These are phyloP conservation scores for Cladobotryum protrusum DNA, from an alignment of 2,329 filamentous ascomycete genomes.

Conservation along the genomic window DNA sequence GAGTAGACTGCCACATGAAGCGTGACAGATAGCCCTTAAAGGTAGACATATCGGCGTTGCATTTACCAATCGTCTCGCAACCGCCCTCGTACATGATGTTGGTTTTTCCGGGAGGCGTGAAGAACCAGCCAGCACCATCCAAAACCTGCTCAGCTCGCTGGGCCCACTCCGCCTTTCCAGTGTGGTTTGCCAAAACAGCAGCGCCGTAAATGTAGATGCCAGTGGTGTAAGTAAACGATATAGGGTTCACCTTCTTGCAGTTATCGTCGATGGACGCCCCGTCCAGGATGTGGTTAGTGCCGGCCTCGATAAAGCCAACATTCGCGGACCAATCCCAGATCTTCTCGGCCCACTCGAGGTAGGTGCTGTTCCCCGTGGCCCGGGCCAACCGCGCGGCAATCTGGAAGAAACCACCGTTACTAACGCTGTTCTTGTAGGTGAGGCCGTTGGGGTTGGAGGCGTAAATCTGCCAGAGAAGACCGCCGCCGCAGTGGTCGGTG, in stretches of 20 bases:
- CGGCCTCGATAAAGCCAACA: constrained; percentile 50
- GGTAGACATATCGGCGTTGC: constrained; percentile 57
- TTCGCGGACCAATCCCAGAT: constrained; percentile 59
- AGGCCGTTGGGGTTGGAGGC: constrained; percentile 65
- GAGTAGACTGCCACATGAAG: constrained; percentile 54
- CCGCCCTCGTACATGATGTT: constrained; percentile 60
- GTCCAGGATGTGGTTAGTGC: constrained; percentile 52
- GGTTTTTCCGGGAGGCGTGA: constrained; percentile 42
- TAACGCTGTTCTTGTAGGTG: constrained; percentile 76
- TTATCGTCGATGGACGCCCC: constrained; percentile 50
- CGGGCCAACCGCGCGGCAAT: constrained; percentile 69
- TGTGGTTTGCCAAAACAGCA: constrained; percentile 58
- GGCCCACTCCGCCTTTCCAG: constrained; percentile 46
- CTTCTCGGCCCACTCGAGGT: constrained; percentile 59
- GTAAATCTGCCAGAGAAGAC: constrained; percentile 78
- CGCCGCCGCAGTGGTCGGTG: constrained; percentile 58
- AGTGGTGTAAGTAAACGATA: constrained; percentile 59
- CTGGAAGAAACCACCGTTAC: constrained; percentile 79
- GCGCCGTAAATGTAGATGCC: constrained; percentile 62
- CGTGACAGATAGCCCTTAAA: constrained; percentile 64
- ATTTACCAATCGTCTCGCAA: constrained; percentile 54
- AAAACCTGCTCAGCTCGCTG: constrained; percentile 48
- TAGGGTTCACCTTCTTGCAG: constrained; percentile 46
- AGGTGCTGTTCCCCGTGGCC: constrained; percentile 60
- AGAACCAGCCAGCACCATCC: constrained; percentile 47